Conservation (phyloP, 768 basidiomycete genomes). For the Collybia sp. region DNA sequence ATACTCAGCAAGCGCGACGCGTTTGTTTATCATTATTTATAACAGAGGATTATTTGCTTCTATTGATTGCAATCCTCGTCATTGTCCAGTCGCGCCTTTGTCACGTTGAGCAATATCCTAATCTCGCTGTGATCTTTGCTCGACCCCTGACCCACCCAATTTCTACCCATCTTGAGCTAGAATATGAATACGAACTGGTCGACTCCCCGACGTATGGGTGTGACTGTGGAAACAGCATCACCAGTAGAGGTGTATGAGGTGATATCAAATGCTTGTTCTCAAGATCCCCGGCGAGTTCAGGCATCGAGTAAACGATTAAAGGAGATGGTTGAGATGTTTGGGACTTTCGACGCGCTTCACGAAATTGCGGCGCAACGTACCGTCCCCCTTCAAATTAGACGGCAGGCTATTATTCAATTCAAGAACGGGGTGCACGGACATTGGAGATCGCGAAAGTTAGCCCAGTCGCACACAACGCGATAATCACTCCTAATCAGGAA, state of each 20-base stretch:
- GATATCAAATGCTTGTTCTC: constrained; percentile 66
- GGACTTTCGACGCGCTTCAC: constrained; percentile 67
- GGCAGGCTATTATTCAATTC: constrained; percentile 85
- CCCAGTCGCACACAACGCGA: background rate
- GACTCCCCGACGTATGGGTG: constrained; percentile 22
- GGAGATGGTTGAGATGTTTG: constrained; percentile 60
- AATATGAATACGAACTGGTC: constrained; percentile 23
- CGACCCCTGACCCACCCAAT: background rate
- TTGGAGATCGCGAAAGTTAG: constrained; percentile 78
- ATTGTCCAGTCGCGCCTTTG: no score
- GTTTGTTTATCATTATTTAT: constrained; percentile 25
- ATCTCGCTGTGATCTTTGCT: background rate
- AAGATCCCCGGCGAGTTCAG: constrained; percentile 55
- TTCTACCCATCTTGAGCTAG: no score
- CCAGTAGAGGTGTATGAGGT: constrained; percentile 64
- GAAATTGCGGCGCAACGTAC: constrained; percentile 62
- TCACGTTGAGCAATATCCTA: no score
- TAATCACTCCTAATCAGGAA: no score
- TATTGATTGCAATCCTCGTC: no score
- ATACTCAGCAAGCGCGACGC: constrained; percentile 32
- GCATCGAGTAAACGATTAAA: constrained; percentile 58
- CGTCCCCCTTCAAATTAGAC: constrained; percentile 62
- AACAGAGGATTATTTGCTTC: no score
- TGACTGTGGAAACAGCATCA: constrained; percentile 40
- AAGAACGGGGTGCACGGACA: constrained; percentile 73